These are phyloP conservation scores for Skeletonema grethae DNA, from an alignment of 108 stramenopile species.

Conservation along the genomic window DNA sequence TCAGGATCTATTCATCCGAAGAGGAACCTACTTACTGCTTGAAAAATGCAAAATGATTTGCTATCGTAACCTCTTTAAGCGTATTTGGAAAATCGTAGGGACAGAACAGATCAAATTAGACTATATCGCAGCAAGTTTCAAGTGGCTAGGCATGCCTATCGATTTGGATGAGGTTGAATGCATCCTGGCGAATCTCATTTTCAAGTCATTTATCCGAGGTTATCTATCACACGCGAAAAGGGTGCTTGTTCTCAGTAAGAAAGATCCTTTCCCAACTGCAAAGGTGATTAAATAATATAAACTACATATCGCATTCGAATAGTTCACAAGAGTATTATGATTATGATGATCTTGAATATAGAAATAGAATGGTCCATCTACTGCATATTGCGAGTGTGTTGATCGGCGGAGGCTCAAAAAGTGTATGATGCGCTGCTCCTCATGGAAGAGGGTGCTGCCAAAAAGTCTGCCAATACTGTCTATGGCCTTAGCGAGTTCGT, in stretches of 20 bases:
- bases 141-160: slow-evolving; percentile 84
- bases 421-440: slow-evolving; percentile 3
- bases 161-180: slow-evolving; percentile 97
- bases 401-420: neutral
- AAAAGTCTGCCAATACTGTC: slow-evolving; percentile 16
- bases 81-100: slow-evolving; percentile 71
- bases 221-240: slow-evolving; percentile 94
- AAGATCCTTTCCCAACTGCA: slow-evolving; percentile 92
- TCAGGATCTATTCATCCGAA: slow-evolving; percentile 81
- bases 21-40: slow-evolving; percentile 92
- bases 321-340: neutral
- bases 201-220: slow-evolving; percentile 83
- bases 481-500: slow-evolving; percentile 37
- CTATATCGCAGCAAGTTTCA: slow-evolving; percentile 67
- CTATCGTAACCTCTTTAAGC: slow-evolving; percentile 94
- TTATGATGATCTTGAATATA: too few species aligned
- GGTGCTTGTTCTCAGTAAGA: slow-evolving; percentile 89
- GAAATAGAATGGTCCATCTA: too few species aligned
- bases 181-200: slow-evolving; percentile 96
- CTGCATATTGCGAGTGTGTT: slow-evolving; percentile 33
- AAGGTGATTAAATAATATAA: slow-evolving; percentile 59
- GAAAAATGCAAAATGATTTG: slow-evolving; percentile 94
- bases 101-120: slow-evolving; percentile 74
- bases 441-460: slow-evolving; percentile 2
- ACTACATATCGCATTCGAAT: neutral